Base-by-base conservation (phyloP, 1,284 basidiomycete genomes). In the Ustilago nuda region DNA sequence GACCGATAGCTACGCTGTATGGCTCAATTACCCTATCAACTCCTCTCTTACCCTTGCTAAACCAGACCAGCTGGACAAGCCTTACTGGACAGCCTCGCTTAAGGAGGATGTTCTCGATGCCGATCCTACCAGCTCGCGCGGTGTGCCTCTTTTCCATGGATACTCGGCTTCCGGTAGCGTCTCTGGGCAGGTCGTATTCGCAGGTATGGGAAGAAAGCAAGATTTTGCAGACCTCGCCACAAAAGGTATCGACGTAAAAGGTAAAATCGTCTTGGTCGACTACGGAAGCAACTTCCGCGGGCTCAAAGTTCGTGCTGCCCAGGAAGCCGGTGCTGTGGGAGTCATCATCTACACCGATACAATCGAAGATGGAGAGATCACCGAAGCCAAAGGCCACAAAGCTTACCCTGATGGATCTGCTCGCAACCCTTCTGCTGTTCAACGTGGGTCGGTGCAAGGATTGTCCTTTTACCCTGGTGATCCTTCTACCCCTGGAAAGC, bases 201-300 rank as follows among this genome's bases (percentile, higher is more conserved):
- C 90, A 0, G 92, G 93, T 72, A 93, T 94, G 72, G 94, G 94
- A 1, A 87, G 88, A 5, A 92, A 92, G 86, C 89, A 91, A 81
- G 93, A 95, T 84, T 94, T 92, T 79, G 91, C 33, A 82, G 87
- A 70, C 41, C 79, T 82, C 19, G 67, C 58, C 13, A 64, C 58
- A 35, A 56, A 87, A 81, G 93, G 94, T 7, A 88, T 91, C 53
- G 89, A 94, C 81, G 88, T 96, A 62, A 91, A 89, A 0, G 94
- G 91, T 61, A 93, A 92, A 81, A 91, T 98, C 66, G 92, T 92
- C n/a, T 88, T 98, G 13, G 90, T 90, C 59, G 92, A 94, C 61
- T 98, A 98, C 83, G 95, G 94, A 13, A 85, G 86, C 27, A 85
- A 90, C 65, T 94, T 94, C 88, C 91, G 95, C 75, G 96, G 95